Evolutionary conservation across 1,139 yeast genomes (phyloP).

Genomic region (Pichia sorboxylosa): DNA sequence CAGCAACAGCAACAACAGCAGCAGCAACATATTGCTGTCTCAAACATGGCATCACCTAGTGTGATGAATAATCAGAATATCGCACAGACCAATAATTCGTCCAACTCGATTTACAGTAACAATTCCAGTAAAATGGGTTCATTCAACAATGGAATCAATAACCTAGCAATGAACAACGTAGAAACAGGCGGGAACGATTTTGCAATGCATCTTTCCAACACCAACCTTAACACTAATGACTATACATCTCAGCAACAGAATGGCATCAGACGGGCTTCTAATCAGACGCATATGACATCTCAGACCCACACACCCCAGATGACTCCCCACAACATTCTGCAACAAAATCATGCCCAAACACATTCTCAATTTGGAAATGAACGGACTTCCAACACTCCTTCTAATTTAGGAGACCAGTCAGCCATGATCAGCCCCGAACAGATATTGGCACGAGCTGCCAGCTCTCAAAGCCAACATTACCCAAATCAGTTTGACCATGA

Average conservation of each 20-base stretch:
- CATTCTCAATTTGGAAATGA: no score
- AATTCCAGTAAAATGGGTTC: no score
- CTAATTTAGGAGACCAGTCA: conserved; percentile 7
- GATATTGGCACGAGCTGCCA: conserved; percentile 20
- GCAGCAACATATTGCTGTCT: no score
- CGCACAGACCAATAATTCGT: neutral
- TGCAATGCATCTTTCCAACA: neutral
- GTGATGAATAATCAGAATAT: neutral
- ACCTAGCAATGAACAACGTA: neutral
- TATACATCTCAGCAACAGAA: no score
- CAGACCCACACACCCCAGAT: conserved; percentile 8
- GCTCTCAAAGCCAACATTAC: conserved; percentile 1
- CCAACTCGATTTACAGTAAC: no score
- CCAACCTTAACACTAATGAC: no score
- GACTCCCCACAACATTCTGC: conserved; percentile 12
- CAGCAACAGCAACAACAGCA: no score
- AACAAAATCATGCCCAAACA: conserved; percentile 14
- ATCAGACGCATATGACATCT: no score
- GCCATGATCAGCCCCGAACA: conserved; percentile 21
- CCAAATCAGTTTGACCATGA: neutral
- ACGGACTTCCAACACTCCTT: conserved; percentile 5
- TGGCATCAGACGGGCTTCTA: no score
- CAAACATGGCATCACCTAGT: neutral
- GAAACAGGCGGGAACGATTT: neutral
- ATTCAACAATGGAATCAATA: neutral